Evolutionary conservation across 495 filamentous ascomycete species (phyloP), one percentile per base, ranked within the genome.

Genomic region (Daldinia caldariorum): DNA sequence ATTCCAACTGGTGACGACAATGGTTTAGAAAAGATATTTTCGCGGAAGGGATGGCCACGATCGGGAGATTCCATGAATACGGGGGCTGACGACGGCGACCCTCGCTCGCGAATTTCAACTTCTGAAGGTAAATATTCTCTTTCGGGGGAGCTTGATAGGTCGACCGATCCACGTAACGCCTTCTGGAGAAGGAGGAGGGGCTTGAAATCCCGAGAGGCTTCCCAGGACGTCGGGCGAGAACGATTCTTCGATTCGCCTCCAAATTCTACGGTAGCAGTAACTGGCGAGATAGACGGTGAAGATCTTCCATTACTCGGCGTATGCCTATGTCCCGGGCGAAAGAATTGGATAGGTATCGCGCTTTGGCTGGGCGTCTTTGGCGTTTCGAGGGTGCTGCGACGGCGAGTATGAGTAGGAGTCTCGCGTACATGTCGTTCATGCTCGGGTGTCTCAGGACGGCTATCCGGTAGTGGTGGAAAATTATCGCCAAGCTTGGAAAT

Each of bases 321-420:
- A 58, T 81, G 83, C 57, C 77, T 78, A 22, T 82, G 78, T 13
- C 79, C 80, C 18, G 84, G 70, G 6, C 79, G 77, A 45, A 87
- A 84, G 47, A 87, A 84, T 60, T 80, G 74, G 32, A 85, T 72
- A 16, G 84, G 84, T 18, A 87, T 80, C 7, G 85, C 82, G 34
- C 84, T 86, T 35, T 84, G 82, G 57, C 83, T 86, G 26, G 84
- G 84, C 0, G 80, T 79, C 60, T 76, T 80, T 22, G 74, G 72
- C 4, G 63, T 76, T 29, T 83, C 82, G 16, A 74, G 45, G 7
- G 68, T 63, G 68, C 77, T 80, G 32, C 79, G 79, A 43, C 78
- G 78, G 51, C 82, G 78, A 35, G 63, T 56, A 54, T 82, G 82
- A 59, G 71, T 54, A 41, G 73, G 72, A 20, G 75, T 74, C 16